Percentiles rank a stretch among this genome's conserved stretches.
These are phyloP conservation scores for Nepenthes gracilis DNA, from an alignment of 148 eudicot species.

Conservation along the genomic window DNA sequence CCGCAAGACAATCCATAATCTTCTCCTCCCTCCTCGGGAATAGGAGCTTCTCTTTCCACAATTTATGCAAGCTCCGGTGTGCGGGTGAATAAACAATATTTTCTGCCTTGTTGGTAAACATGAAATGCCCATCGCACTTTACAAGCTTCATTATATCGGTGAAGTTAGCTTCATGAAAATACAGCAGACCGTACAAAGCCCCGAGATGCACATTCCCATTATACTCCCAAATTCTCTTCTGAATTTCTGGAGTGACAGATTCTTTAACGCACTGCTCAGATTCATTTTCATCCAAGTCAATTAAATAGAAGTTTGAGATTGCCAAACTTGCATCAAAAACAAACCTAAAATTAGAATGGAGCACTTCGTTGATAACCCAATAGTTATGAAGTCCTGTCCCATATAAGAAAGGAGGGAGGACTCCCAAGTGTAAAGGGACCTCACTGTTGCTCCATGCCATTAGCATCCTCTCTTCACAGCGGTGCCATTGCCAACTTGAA, in stretches of 20 bases:
- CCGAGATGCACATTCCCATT: slow-evolving; percentile 51
- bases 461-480: slow-evolving; percentile 44
- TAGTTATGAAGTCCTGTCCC: slow-evolving; percentile 64
- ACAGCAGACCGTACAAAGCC: slow-evolving; percentile 56
- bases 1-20: slow-evolving; percentile 30
- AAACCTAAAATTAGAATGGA: slow-evolving; percentile 56
- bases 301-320: slow-evolving; percentile 45
- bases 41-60: slow-evolving; percentile 23
- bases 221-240: slow-evolving; percentile 44
- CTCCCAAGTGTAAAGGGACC: slow-evolving; percentile 74
- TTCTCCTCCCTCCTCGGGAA: slow-evolving; percentile 23
- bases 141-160: slow-evolving; percentile 43
- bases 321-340: slow-evolving; percentile 81
- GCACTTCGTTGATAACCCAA: slow-evolving; percentile 79
- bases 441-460: slow-evolving; percentile 87
- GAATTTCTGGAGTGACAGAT: neutral
- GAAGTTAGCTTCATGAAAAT: slow-evolving; percentile 39
- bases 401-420: slow-evolving; percentile 81
- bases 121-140: slow-evolving; percentile 36
- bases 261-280: slow-evolving; percentile 6
- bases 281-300: slow-evolving; percentile 18
- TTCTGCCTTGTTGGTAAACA: slow-evolving; percentile 28
- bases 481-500: slow-evolving; percentile 26
- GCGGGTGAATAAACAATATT: slow-evolving; percentile 35
- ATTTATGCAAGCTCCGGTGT: slow-evolving; percentile 15